phyloP scores from a whole-genome alignment of 306 rosid genomes.

The Neltuma alba region DNA sequence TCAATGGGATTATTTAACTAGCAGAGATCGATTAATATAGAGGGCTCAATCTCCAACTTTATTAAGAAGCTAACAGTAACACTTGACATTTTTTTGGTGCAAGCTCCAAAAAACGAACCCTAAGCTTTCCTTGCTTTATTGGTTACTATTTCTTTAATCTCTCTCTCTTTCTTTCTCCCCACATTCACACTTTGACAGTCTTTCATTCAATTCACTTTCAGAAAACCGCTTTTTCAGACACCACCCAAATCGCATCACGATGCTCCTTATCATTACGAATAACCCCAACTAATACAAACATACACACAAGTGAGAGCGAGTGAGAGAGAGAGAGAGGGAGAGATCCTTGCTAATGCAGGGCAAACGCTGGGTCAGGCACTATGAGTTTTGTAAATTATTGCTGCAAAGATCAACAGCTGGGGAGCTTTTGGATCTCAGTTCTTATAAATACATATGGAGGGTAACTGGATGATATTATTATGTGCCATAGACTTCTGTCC shows the following conservation, averaged over 20 bases:
- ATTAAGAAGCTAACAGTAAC: conserved; percentile 27
- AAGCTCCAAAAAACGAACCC: conserved; percentile 36
- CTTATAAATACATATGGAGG: conserved; percentile 35
- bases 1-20: background rate
- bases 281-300: conserved; percentile 31
- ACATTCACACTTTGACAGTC: conserved; percentile 61
- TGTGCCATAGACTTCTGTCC: conserved; percentile 7
- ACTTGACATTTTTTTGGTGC: conserved; percentile 23
- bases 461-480: conserved; percentile 33
- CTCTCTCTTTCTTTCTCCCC: conserved; percentile 26
- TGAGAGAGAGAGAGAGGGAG: background rate
- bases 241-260: conserved; percentile 70
- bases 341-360: conserved; percentile 40
- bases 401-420: conserved; percentile 41
- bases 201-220: conserved; percentile 70
- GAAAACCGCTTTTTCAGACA: conserved; percentile 78
- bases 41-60: conserved; percentile 65
- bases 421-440: conserved; percentile 51
- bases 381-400: conserved; percentile 31
- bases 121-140: conserved; percentile 44
- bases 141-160: background rate
- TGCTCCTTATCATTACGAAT: conserved; percentile 56
- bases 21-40: background rate
- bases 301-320: background rate
- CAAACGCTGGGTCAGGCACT: no score